These are phyloP conservation scores for Gastrodia elata DNA, from an alignment of 106 monocot genomes.

Conservation along the genomic window DNA sequence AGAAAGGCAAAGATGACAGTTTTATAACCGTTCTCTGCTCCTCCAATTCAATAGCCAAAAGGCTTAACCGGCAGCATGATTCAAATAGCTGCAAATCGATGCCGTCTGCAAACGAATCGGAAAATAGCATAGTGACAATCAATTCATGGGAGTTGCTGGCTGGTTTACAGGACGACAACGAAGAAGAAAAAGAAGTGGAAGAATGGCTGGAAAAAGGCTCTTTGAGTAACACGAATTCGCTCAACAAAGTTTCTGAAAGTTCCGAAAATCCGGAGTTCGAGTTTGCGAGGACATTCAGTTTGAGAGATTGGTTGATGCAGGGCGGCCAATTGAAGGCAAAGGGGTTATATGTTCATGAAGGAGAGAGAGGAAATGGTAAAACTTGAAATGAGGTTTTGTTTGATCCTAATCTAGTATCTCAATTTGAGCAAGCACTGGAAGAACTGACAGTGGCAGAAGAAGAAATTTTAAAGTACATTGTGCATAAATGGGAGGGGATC, in stretches of 20 bases:
- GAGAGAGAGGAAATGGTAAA: background rate
- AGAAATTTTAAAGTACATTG: background rate
- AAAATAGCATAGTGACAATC: constrained; percentile 40
- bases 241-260: background rate
- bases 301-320: constrained; percentile 12
- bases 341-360: background rate
- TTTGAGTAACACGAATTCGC: background rate
- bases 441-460: background rate
- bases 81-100: background rate
- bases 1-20: background rate
- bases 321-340: background rate
- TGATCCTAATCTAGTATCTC: background rate
- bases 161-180: constrained; percentile 9
- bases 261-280: background rate
- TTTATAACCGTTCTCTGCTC: background rate
- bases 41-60: background rate
- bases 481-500: background rate
- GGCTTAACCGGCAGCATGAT: background rate
- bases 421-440: constrained; percentile 5
- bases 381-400: constrained; percentile 1
- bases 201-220: background rate
- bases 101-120: background rate
- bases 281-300: constrained; percentile 3
- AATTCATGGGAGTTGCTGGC: constrained; percentile 51
- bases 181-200: background rate